Percentiles rank a stretch among this genome's conserved stretches.
Evolutionary conservation across 1,284 basidiomycete species (phyloP).

Genomic region (Lignosus rhinocerotis): DNA sequence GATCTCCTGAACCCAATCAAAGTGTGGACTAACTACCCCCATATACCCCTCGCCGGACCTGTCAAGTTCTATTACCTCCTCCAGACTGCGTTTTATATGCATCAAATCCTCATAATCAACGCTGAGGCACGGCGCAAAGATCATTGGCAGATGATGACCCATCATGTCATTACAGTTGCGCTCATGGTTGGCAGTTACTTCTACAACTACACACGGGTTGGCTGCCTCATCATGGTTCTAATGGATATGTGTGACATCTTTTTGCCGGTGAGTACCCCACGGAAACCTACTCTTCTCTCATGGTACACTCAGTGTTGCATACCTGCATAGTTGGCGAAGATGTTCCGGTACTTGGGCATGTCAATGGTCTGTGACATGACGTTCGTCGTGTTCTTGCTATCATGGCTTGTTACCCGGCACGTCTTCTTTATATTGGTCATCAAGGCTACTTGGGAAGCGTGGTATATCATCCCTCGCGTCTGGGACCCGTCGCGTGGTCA

Average conservation of each 20-base stretch:
- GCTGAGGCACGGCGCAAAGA: constrained; percentile 93
- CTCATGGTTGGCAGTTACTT: constrained; percentile 82
- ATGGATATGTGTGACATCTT: constrained; percentile 96
- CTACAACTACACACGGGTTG: constrained; percentile 85
- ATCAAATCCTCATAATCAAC: constrained; percentile 90
- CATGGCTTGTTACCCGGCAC: constrained; percentile 90
- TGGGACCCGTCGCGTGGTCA: constrained; percentile 64
- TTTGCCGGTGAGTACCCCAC: constrained; percentile 70
- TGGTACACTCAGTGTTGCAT: neutral
- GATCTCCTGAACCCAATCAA: constrained; percentile 64
- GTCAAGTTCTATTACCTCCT: constrained; percentile 92
- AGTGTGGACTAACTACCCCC: constrained; percentile 85
- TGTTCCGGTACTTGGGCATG: constrained; percentile 83
- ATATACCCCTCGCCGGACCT: constrained; percentile 72
- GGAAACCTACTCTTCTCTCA: neutral
- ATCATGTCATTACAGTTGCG: constrained; percentile 88
- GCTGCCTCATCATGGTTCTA: constrained; percentile 84
- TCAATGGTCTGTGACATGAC: constrained; percentile 72
- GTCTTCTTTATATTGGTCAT: constrained; percentile 76
- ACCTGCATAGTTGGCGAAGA: constrained; percentile 77
- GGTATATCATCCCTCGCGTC: constrained; percentile 47
- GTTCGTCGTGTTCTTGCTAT: constrained; percentile 82
- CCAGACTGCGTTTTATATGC: constrained; percentile 92
- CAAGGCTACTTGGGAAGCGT: constrained; percentile 56
- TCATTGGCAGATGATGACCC: constrained; percentile 93